These are phyloP conservation scores for Dichotomopilus funicola DNA, from an alignment of 2,329 filamentous ascomycete species.

Conservation along the genomic window DNA sequence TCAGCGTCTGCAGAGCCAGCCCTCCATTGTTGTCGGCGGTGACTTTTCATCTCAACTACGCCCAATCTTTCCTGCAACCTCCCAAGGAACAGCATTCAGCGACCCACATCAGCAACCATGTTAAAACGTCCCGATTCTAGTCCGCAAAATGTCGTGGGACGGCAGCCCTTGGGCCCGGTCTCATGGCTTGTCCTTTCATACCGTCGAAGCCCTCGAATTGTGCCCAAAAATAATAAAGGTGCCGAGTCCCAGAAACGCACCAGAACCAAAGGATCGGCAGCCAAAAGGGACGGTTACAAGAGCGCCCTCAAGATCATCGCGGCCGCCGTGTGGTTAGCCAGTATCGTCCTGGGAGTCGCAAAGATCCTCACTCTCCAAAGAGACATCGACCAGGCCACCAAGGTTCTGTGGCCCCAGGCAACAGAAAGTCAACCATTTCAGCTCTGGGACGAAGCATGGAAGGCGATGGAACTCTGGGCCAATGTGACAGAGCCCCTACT, in stretches of 20 bases:
- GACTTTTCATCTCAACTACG: neutral
- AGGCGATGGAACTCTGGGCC: neutral
- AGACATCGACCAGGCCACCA: neutral
- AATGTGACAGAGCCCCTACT: neutral
- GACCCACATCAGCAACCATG: neutral
- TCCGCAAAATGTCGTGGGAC: neutral
- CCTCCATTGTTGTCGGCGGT: neutral
- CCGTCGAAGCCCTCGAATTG: neutral
- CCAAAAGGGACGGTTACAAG: neutral
- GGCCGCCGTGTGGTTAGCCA: neutral
- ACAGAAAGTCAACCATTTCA: neutral
- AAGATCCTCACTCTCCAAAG: neutral
- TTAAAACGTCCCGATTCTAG: neutral
- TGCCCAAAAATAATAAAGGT: neutral
- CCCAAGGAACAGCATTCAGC: neutral
- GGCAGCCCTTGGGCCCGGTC: neutral
- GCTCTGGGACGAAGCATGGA: neutral
- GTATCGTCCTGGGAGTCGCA: neutral
- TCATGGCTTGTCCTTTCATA: neutral
- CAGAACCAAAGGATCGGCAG: neutral
- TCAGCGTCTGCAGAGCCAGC: neutral
- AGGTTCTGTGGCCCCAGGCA: neutral
- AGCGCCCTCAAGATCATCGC: neutral
- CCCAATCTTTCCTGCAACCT: neutral
- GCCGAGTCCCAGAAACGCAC: neutral